These are phyloP conservation scores for Melampsora larici-populina DNA, from an alignment of 1,284 basidiomycete species.

Conservation along the genomic window DNA sequence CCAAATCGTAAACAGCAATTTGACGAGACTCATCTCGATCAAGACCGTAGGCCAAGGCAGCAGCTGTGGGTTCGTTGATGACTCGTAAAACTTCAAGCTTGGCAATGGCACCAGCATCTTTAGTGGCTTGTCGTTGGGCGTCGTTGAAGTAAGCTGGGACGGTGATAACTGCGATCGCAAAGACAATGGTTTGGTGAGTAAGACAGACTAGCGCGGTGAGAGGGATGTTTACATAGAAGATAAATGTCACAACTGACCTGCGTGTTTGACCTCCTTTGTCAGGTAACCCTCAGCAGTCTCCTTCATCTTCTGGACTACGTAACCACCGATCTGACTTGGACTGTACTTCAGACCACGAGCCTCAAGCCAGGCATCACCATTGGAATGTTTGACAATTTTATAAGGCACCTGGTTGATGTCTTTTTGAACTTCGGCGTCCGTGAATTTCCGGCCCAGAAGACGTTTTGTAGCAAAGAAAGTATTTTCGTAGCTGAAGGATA, in stretches of 20 bases:
- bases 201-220: too few relatives aligned
- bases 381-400: constrained; percentile 69
- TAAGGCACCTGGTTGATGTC: constrained; percentile 70
- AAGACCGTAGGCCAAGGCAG: constrained; percentile 92
- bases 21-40: constrained; percentile 76
- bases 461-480: constrained; percentile 77
- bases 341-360: constrained; percentile 63
- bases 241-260: constrained; percentile 55
- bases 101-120: constrained; percentile 94
- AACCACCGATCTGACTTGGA: constrained; percentile 66
- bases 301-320: constrained; percentile 90
- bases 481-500: constrained; percentile 45
- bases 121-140: constrained; percentile 96
- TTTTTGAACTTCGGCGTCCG: constrained; percentile 86
- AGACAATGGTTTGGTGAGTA: constrained; percentile 52
- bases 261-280: constrained; percentile 86
- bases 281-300: constrained; percentile 90
- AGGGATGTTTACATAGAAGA: neutral
- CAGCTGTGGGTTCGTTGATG: constrained; percentile 98
- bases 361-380: constrained; percentile 71
- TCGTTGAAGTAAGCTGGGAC: constrained; percentile 99
- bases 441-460: constrained; percentile 89
- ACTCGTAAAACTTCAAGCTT: constrained; percentile 96
- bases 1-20: constrained; percentile 95
- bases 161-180: constrained; percentile 66